phyloP scores from a whole-genome alignment of 148 eudicot species.

The Rhododendron simsii region DNA sequence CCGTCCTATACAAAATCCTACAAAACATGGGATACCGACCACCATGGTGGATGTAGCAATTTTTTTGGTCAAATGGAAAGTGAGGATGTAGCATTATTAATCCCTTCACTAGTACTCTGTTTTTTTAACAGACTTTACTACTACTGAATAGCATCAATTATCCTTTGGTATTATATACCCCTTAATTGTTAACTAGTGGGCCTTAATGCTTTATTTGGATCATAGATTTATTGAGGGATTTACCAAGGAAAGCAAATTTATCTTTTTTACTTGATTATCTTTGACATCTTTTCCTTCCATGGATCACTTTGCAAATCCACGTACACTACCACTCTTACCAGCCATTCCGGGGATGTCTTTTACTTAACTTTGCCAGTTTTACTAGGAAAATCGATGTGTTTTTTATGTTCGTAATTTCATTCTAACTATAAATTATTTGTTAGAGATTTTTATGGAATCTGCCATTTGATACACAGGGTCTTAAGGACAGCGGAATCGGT shows the following conservation, averaged over 20 bases:
- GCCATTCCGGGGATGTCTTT: neutral
- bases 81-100: neutral
- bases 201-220: neutral
- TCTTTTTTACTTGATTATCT: neutral
- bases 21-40: neutral
- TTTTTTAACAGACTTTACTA: neutral
- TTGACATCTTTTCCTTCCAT: neutral
- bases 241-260: neutral
- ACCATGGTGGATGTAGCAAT: neutral
- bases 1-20: neutral
- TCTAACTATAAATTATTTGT: neutral
- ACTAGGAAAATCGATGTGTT: neutral
- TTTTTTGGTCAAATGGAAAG: too few species aligned
- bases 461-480: conserved; percentile 37
- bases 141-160: too few species aligned
- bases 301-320: neutral
- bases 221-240: neutral
- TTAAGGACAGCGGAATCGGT: conserved; percentile 97
- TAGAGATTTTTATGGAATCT: neutral
- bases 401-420: neutral
- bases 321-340: neutral
- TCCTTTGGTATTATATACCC: neutral
- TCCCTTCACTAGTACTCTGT: neutral
- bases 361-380: neutral
- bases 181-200: neutral